Evolutionary conservation across 495 filamentous ascomycete genomes (phyloP).

Genomic region (Hypomontagnella submonticulosa): DNA sequence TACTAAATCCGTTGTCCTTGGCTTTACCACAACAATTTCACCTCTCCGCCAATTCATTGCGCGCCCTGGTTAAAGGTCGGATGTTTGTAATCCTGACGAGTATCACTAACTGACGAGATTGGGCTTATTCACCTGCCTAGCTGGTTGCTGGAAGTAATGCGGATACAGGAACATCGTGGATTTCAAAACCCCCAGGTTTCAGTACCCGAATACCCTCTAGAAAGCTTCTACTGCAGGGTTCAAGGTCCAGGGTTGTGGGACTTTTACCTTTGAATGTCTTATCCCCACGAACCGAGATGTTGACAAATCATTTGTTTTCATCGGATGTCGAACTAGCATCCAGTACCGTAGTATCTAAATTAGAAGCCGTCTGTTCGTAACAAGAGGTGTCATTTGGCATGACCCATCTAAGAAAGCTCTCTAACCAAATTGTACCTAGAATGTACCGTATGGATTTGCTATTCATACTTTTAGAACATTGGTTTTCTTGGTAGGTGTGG

Average conservation of each 20-base stretch:
- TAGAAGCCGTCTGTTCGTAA: slow-evolving; percentile 18
- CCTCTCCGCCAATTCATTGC: slow-evolving; percentile 20
- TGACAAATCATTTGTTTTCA: slow-evolving; percentile 25
- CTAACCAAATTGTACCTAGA: too few relatives aligned
- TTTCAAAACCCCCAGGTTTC: slow-evolving; percentile 9
- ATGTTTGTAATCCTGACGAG: too few relatives aligned
- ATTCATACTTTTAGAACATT: slow-evolving; percentile 3
- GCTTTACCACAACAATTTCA: slow-evolving; percentile 8
- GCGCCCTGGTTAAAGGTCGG: too few relatives aligned
- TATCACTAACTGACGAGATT: slow-evolving; percentile 3
- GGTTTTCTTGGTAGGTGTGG: slow-evolving; percentile 1
- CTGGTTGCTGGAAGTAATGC: slow-evolving; percentile 12
- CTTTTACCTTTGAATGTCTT: background rate
- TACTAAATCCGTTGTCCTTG: background rate
- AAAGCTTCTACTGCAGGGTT: slow-evolving; percentile 15
- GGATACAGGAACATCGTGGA: slow-evolving; percentile 25
- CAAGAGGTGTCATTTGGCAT: slow-evolving; percentile 6
- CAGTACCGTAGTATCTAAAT: slow-evolving; percentile 3
- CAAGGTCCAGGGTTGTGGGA: too few relatives aligned
- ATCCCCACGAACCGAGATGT: slow-evolving; percentile 18
- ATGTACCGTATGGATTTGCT: too few relatives aligned
- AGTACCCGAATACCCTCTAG: slow-evolving; percentile 4
- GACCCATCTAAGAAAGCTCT: background rate
- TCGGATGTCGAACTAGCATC: background rate
- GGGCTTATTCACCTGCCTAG: slow-evolving; percentile 19